Evolutionary conservation across 2,329 filamentous ascomycete genomes (phyloP).

Genomic region (Calonectria hongkongensis): DNA sequence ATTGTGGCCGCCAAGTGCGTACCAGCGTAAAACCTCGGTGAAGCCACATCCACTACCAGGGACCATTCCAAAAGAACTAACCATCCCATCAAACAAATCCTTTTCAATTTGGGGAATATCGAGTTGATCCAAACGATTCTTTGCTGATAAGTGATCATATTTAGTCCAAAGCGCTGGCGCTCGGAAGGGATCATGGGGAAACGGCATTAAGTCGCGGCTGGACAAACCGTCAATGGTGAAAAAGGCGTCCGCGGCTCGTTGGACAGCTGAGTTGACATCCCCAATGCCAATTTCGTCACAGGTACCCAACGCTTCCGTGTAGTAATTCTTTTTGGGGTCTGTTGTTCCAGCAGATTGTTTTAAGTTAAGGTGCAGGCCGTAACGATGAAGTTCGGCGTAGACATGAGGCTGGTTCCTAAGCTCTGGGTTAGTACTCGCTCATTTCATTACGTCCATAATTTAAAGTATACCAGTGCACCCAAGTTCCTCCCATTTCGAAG

Average conservation of each 20-base stretch:
- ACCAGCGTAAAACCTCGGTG: conserved; percentile 46
- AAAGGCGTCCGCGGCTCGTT: conserved; percentile 51
- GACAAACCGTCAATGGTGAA: conserved; percentile 57
- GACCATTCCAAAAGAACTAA: conserved; percentile 42
- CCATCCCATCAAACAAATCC: conserved; percentile 43
- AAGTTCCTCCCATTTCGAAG: conserved; percentile 65
- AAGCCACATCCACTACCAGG: conserved; percentile 33
- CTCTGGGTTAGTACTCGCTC: neutral
- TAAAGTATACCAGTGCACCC: conserved; percentile 60
- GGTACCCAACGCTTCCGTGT: neutral
- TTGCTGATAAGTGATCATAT: conserved; percentile 51
- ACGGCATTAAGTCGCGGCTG: conserved; percentile 59
- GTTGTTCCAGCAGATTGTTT: conserved; percentile 43
- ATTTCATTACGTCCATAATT: neutral
- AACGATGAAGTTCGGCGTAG: conserved; percentile 44
- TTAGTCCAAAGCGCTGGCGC: conserved; percentile 53
- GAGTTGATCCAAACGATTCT: conserved; percentile 56
- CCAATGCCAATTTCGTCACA: neutral
- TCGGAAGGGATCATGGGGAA: conserved; percentile 58
- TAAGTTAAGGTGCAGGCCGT: conserved; percentile 44
- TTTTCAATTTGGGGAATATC: conserved; percentile 45
- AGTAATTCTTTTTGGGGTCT: conserved; percentile 33
- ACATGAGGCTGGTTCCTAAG: conserved; percentile 47
- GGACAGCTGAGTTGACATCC: conserved; percentile 25
- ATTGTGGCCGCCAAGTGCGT: conserved; percentile 39